Evolutionary conservation across 345 rosid genomes (phyloP).

Genomic region (Passiflora organensis): DNA sequence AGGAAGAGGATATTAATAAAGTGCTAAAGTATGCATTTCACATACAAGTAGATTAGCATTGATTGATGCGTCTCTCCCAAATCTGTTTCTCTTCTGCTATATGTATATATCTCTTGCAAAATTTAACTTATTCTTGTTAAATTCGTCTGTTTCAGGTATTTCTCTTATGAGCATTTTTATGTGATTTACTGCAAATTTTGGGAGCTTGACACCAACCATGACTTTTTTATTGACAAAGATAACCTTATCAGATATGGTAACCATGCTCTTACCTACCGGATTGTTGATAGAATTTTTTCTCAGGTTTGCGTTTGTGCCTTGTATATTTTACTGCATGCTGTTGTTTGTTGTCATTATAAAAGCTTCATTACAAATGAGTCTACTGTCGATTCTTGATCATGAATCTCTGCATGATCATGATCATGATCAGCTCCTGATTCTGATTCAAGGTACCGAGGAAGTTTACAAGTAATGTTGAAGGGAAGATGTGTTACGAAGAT

Average conservation of each 20-base stretch:
- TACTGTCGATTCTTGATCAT: no score
- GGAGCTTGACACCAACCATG: conserved; percentile 97
- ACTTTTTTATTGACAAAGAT: conserved; percentile 93
- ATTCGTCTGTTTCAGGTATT: conserved; percentile 51
- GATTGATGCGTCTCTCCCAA: no score
- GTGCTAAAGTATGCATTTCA: conserved; percentile 60
- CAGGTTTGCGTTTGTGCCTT: conserved; percentile 49
- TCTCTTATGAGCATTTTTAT: conserved; percentile 93
- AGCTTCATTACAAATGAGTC: no score
- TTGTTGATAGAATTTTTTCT: conserved; percentile 87
- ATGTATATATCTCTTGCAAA: no score
- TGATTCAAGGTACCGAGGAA: conserved; percentile 59
- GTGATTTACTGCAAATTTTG: conserved; percentile 98
- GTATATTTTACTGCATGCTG: background rate
- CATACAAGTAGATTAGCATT: no score
- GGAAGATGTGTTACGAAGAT: conserved; percentile 96
- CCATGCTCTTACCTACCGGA: conserved; percentile 94
- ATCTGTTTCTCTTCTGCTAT: no score
- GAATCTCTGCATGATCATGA: no score
- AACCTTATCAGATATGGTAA: conserved; percentile 95
- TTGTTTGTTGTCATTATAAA: background rate
- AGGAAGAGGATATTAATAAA: conserved; percentile 98
- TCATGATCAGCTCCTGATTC: no score
- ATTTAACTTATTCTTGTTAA: no score
- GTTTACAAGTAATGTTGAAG: conserved; percentile 78